Base-by-base conservation (phyloP, 202 grass and related monocot genomes). In the Saccharum hybrid region DNA sequence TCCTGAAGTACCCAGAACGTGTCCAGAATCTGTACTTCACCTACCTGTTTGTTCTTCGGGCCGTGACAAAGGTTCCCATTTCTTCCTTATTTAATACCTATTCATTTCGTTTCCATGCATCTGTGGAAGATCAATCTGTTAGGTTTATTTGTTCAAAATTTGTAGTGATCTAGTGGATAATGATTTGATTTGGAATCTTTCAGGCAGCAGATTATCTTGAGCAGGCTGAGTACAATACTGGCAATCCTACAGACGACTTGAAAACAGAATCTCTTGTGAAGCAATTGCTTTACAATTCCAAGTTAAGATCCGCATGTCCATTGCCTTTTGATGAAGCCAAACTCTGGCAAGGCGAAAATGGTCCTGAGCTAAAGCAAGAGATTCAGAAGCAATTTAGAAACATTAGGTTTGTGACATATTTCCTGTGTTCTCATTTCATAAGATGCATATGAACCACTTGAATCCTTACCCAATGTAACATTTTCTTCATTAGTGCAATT, bases 341-440 rank as follows among this genome's bases (percentile, higher is more conserved):
- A 83, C 89, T 98, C 5, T 98, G 93, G 96, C 93, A 96, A 80
- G 93, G 96, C 74, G 89, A 91, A 85, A 94, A 92, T 78, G 96
- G 96, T 10, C 96, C 96, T 76, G 93, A 92, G 66, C 81, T 96
- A 64, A 96, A 81, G 82, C 85, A 82, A 65, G 80, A 96, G 79
- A 96, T 98, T 43, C 89, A 92, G 72, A 98, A 98, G 78, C 96
- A 96, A 71, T 98, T 98, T 68, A 90, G 91, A 87, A 98, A 98
- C 75, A 96, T 96, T 62, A 96, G 96, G 96, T 98, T 23, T 48
- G 72, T 40, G 81, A 22, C 63, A 75, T 85, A 67, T 66, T 75
- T 64, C 8, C 46, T 16, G 10, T 80, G 30, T 80, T 63, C 56
- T 89, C 1, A 62, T 34, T 77, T 66, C 51, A 12, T 76, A 45